Base-by-base conservation (phyloP, 2,329 filamentous ascomycete genomes). In the Phialophora macrospora region DNA sequence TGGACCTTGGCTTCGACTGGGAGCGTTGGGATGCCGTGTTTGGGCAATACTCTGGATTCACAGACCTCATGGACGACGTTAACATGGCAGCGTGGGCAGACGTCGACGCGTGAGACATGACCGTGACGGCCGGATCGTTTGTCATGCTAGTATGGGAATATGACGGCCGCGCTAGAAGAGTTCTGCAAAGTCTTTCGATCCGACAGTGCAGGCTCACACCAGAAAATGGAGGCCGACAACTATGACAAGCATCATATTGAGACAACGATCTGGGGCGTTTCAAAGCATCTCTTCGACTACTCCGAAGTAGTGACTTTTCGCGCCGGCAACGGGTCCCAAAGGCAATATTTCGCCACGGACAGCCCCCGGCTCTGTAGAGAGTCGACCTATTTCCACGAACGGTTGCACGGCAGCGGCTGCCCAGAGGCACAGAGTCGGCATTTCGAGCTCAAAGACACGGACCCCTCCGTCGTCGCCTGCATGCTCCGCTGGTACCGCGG, bases 11-110 rank as follows among this genome's bases (percentile, higher is more conserved):
- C 61, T 82, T 82, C 69, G 80, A 82, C 71, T 82, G 80, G 80
- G 80, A 81, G 60, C 76, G 80, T 68, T 82, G 80, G 80, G 80
- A 82, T 60, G 78, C 80, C 6, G 79, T 82, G 1, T 82, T 82
- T 59, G 80, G 80, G 1, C 79, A 81, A 61, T 79, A 81, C 49
- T 65, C 62, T 22, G 69, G 66, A 26, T 72, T 71, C 49, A 70
- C 66, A n/a, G 70, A 72, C 49, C 61, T 72, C 48, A 69, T 71
- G 69, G 67, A 71, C 51, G 69, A 68, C 46, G 61, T 67, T 9
- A 62, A 20, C 48, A 28, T 52, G 26, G 26, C 58, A 41, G 46
- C 56, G 49, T 68, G 64, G 66, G 41, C 54, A 48, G 68, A 68
- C 28, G 26, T 44, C 30, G 60, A 64, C 12, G 14, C 46, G 24